Evolutionary conservation across 306 rosid species (phyloP).

Genomic region (Rosa multiflora): DNA sequence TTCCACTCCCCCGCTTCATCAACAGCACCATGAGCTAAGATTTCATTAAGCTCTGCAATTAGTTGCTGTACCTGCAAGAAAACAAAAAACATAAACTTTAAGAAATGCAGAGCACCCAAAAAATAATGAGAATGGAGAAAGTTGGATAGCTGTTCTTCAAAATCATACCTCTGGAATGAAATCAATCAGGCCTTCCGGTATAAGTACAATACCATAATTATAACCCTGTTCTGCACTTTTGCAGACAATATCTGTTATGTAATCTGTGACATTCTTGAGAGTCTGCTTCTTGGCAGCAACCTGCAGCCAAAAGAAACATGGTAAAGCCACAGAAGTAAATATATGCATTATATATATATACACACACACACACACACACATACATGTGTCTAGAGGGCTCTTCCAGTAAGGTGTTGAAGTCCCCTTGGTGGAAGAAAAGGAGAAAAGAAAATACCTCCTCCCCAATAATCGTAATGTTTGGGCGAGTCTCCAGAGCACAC

Average conservation of each 20-base stretch:
- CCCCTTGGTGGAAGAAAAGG: not conserved
- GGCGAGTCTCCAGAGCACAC: conserved; percentile 90
- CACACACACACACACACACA: not conserved
- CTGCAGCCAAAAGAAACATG: conserved; percentile 39
- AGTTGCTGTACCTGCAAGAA: conserved; percentile 81
- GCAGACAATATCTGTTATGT: conserved; percentile 67
- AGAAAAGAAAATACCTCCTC: conserved; percentile 63
- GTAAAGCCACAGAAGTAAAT: conserved; percentile 7
- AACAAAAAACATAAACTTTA: not conserved
- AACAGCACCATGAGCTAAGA: conserved; percentile 67
- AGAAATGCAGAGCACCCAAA: not conserved
- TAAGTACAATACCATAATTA: conserved; percentile 84
- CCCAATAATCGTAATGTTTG: conserved; percentile 82
- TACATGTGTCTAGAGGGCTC: not conserved
- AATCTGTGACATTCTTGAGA: conserved; percentile 77
- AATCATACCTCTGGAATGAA: conserved; percentile 85
- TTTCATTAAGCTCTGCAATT: conserved; percentile 81
- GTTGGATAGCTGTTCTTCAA: not conserved
- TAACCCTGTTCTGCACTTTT: conserved; percentile 62
- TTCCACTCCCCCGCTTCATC: conserved; percentile 88
- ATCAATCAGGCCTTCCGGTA: conserved; percentile 93
- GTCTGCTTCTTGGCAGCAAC: conserved; percentile 89
- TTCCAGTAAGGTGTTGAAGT: not conserved
- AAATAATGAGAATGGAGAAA: not conserved
- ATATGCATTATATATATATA: not conserved